Conservation (phyloP, 306 rosid species). For the Vicia faba region DNA sequence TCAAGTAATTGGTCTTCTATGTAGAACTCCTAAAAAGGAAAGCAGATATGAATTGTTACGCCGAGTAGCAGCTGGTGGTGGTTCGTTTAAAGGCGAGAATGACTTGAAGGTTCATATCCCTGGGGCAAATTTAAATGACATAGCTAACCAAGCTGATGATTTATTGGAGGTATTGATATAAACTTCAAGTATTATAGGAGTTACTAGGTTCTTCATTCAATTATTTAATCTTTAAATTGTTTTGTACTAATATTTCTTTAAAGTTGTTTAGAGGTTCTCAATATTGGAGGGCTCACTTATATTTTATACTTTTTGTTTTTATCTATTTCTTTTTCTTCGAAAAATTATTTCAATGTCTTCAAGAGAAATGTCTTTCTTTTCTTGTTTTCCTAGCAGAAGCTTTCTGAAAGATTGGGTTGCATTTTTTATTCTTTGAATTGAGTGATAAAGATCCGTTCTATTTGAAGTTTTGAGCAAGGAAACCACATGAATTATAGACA, state of each 20-base stretch:
- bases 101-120: conserved; percentile 79
- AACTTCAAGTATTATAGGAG: conserved; percentile 24
- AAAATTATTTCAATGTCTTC: conserved; percentile 2
- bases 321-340: neutral
- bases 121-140: conserved; percentile 83
- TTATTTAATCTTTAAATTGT: neutral
- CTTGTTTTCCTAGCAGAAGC: neutral
- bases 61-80: conserved; percentile 95
- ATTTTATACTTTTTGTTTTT: neutral
- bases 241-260: neutral
- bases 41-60: conserved; percentile 86
- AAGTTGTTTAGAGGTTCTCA: neutral
- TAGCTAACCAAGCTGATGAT: conserved; percentile 98
- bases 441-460: neutral
- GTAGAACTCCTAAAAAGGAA: conserved; percentile 86
- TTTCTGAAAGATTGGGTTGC: neutral
- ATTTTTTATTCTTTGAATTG: neutral
- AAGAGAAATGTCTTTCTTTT: neutral
- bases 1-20: conserved; percentile 91
- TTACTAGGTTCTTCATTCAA: neutral
- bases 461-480: conserved; percentile 7
- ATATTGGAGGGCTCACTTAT: neutral
- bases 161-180: conserved; percentile 71
- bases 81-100: conserved; percentile 64
- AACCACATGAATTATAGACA: conserved; percentile 16